Conservation (phyloP, 2,329 filamentous ascomycete species). For the Cladosporium sp. region DNA sequence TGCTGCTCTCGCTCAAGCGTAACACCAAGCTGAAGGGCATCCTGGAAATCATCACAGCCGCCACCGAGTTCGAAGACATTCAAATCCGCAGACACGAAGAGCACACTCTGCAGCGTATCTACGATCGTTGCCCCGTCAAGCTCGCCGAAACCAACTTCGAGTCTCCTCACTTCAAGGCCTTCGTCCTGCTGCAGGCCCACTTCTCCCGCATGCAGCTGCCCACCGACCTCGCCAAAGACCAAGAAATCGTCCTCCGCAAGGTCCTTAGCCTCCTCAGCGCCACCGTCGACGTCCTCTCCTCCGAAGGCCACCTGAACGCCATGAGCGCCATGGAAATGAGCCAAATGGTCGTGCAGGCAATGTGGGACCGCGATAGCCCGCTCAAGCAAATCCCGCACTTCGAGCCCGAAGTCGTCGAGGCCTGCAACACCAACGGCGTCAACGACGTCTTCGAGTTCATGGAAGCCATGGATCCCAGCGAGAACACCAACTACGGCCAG, state of each 20-base stretch:
- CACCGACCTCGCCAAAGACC: conserved; percentile 92
- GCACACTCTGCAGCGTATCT: conserved; percentile 82
- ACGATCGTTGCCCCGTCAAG: conserved; percentile 93
- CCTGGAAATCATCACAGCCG: conserved; percentile 93
- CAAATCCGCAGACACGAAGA: conserved; percentile 95
- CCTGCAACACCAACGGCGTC: conserved; percentile 77
- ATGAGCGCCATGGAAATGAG: conserved; percentile 99
- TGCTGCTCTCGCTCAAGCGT: conserved; percentile 84
- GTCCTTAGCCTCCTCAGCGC: conserved; percentile 86
- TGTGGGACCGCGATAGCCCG: conserved; percentile 98
- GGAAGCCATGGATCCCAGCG: conserved; percentile 96
- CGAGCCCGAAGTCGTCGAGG: conserved; percentile 77
- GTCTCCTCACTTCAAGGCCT: conserved; percentile 97
- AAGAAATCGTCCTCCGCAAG: conserved; percentile 83
- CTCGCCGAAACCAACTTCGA: conserved; percentile 84
- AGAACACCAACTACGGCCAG: conserved; percentile 78
- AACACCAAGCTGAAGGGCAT: conserved; percentile 96
- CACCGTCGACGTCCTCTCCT: conserved; percentile 91
- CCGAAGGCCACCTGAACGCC: conserved; percentile 92
- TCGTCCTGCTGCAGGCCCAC: conserved; percentile 94
- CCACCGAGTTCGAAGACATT: conserved; percentile 92
- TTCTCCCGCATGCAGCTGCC: conserved; percentile 97
- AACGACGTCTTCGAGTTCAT: conserved; percentile 97
- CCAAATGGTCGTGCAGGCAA: conserved; percentile 97
- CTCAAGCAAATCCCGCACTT: conserved; percentile 98